phyloP scores from a whole-genome alignment of 2,329 filamentous ascomycete genomes.

The Macroventuria anomochaeta region DNA sequence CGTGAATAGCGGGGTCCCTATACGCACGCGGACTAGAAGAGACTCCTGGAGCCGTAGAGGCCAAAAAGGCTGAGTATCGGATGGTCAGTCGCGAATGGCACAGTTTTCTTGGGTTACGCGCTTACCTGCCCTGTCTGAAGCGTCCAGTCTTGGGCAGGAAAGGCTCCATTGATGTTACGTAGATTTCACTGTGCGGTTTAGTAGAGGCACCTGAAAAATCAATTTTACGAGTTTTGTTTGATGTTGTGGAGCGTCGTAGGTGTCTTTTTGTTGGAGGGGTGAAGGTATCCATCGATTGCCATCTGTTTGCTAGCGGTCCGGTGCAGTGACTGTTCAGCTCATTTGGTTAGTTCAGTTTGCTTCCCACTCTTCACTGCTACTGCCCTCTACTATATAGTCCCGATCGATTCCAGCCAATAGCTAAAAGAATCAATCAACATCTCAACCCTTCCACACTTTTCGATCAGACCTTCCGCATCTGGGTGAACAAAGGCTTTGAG shows the following conservation, averaged over 20 bases:
- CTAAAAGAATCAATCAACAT: too few species aligned
- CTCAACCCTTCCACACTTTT: too few species aligned
- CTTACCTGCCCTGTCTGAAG: background rate
- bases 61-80: background rate
- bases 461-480: slow-evolving; percentile 81
- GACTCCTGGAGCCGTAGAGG: background rate
- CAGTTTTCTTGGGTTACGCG: background rate
- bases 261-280: too few species aligned
- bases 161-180: slow-evolving; percentile 82
- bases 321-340: too few species aligned
- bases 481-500: slow-evolving; percentile 77
- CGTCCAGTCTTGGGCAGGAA: slow-evolving; percentile 67
- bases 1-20: background rate
- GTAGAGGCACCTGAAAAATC: slow-evolving; percentile 93
- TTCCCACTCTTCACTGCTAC: too few species aligned
- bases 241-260: slow-evolving; percentile 87
- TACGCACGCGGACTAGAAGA: background rate
- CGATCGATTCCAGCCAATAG: too few species aligned
- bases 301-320: too few species aligned
- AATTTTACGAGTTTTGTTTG: slow-evolving; percentile 81
- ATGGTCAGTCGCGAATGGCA: background rate
- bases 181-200: slow-evolving; percentile 90
- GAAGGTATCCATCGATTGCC: too few species aligned
- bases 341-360: too few species aligned
- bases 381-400: too few species aligned